A percentile compares a stretch with the other conserved stretches of the same genome.
Conservation (phyloP, 2,329 filamentous ascomycete species). For the Penicillium crustosum region DNA sequence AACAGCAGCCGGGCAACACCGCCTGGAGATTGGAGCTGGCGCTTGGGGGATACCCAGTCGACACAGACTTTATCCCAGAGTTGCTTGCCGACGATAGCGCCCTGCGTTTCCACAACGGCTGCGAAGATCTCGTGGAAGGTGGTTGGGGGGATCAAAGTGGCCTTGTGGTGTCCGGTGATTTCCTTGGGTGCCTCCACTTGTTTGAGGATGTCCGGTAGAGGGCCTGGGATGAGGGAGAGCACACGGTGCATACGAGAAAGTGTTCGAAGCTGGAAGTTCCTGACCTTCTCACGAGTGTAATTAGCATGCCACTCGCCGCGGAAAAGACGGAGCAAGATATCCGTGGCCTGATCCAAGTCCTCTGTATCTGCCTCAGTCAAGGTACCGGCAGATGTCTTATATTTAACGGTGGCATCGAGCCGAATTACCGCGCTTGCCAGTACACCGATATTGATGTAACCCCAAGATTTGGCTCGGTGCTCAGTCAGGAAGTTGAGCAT, state of each 20-base stretch:
- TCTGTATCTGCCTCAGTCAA: conserved; percentile 4
- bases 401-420: conserved; percentile 30
- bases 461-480: conserved; percentile 38
- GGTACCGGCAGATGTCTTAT: conserved; percentile 8
- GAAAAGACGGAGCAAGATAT: conserved; percentile 37
- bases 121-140: conserved; percentile 56
- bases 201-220: conserved; percentile 31
- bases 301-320: conserved; percentile 30
- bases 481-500: conserved; percentile 38
- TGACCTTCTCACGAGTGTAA: conserved; percentile 24
- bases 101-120: conserved; percentile 53
- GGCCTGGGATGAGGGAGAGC: conserved; percentile 34
- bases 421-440: conserved; percentile 44
- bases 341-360: conserved; percentile 29
- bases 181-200: conserved; percentile 14
- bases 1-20: conserved; percentile 31
- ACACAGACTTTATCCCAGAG: conserved; percentile 53
- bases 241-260: conserved; percentile 33
- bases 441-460: conserved; percentile 37
- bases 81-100: conserved; percentile 48
- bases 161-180: conserved; percentile 17
- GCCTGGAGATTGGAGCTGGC: conserved; percentile 26
- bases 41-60: conserved; percentile 23
- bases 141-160: conserved; percentile 34
- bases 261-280: conserved; percentile 31